Percentiles rank a stretch among this genome's conserved stretches.
Conservation (phyloP, 2,329 filamentous ascomycete species). For the Aspergillus sojae region DNA sequence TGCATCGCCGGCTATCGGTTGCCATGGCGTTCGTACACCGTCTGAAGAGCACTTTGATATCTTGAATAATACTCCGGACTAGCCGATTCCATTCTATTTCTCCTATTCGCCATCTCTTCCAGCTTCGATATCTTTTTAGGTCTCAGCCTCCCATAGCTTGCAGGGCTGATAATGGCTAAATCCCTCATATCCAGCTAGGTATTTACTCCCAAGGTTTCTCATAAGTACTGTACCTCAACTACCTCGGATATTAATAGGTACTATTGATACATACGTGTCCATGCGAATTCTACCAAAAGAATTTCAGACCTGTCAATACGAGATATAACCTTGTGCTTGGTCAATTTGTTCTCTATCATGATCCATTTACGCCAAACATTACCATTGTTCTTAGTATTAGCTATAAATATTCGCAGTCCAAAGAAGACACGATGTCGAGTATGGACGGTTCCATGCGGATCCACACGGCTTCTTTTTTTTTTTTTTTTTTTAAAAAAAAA, state of each 20-base stretch:
- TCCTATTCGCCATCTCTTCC: conserved; percentile 1
- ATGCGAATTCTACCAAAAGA: neutral
- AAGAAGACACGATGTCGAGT: conserved; percentile 10
- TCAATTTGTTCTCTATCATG: neutral
- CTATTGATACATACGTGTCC: conserved; percentile 2
- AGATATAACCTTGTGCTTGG: neutral
- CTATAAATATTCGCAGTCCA: neutral
- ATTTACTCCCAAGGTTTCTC: neutral
- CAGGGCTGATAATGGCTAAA: neutral
- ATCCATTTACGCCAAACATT: neutral
- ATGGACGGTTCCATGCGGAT: conserved; percentile 10
- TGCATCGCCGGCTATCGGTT: conserved; percentile 9
- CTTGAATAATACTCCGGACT: neutral
- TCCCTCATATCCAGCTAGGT: neutral
- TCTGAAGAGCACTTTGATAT: neutral
- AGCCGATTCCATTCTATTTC: neutral
- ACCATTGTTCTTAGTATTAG: neutral
- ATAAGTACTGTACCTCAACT: neutral
- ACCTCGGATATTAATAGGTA: conserved; percentile 4
- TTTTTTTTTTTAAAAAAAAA: neutral
- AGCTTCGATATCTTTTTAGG: neutral
- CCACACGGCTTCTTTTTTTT: conserved; percentile 6
- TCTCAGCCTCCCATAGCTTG: neutral
- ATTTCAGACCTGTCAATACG: neutral
- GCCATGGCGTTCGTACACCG: conserved; percentile 6